phyloP scores from a whole-genome alignment of 768 basidiomycete species.

The Collybia sordida region DNA sequence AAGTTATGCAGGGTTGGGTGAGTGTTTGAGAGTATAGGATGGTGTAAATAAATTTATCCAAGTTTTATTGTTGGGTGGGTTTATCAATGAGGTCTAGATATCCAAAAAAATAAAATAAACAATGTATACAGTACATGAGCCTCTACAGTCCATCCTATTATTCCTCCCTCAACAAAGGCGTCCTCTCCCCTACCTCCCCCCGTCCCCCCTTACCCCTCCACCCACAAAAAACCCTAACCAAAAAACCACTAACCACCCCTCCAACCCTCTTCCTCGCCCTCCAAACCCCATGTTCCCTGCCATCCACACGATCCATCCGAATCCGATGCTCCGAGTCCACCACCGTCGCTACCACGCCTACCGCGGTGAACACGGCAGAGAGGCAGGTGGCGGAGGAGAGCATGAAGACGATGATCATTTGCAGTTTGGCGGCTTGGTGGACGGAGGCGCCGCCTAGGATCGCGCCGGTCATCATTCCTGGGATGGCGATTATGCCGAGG shows the following conservation, averaged over 20 bases:
- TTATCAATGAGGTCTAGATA: no score
- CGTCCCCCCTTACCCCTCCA: no score
- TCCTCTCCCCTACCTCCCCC: no score
- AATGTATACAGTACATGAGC: no score
- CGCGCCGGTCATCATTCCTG: slow-evolving; percentile 92
- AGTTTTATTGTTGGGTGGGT: no score
- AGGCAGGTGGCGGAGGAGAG: slow-evolving; percentile 77
- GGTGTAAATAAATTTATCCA: no score
- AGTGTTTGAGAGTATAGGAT: background rate
- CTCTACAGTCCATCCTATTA: no score
- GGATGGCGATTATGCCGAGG: slow-evolving; percentile 73
- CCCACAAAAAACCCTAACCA: no score
- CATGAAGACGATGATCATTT: slow-evolving; percentile 96
- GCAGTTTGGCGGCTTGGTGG: slow-evolving; percentile 80
- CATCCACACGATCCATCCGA: slow-evolving; percentile 59
- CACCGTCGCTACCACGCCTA: slow-evolving; percentile 57
- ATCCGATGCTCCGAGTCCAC: slow-evolving; percentile 71
- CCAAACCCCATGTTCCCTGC: slow-evolving; percentile 25
- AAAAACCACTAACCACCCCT: no score
- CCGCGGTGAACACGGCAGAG: slow-evolving; percentile 62
- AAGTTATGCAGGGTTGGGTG: slow-evolving; percentile 37
- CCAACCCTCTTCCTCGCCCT: slow-evolving; percentile 16
- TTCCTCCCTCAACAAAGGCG: no score
- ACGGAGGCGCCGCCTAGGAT: slow-evolving; percentile 85
- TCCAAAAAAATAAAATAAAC: no score